Base-by-base conservation (phyloP, 1,284 basidiomycete genomes). In the Schizophyllum commune region DNA sequence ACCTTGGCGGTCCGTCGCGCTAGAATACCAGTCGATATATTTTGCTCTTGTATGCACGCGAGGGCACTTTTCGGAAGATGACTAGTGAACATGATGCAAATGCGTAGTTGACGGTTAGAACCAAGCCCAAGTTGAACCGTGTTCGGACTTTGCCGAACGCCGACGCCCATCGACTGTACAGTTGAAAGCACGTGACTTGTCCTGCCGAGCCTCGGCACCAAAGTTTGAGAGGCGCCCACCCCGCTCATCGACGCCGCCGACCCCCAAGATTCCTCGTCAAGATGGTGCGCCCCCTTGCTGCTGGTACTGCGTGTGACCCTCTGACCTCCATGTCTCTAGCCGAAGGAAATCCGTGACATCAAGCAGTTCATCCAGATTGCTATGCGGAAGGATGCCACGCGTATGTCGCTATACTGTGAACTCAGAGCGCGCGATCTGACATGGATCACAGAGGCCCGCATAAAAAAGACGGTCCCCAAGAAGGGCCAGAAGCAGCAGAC, bases 351-450 rank as follows among this genome's bases (percentile, higher is more conserved):
- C 80, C 85, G 85, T 72, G 96, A 99, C 80, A 98, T 99, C 84
- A 99, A 99, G 85, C 83, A 94, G 77, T 98, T 99, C 84, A 92
- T 99, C 77, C 91, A 94, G 82, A 94, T 96, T 75, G 91, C 96
- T 64, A 88, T 89, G 79, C 88, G 92, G 76, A 93, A 92, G 79
- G 89, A 91, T 80, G 88, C 91, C 61, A 83, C 82, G 61, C 89
- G 92, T 88, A 70, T 66, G 79, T 77, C 34, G 5, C 51, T 47
- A 13, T 34, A 6, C 13, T 60, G 55, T 27, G 54, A 53, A 27
- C 5, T 27, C 54, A 39, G 15, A 58, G 4, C 55, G 52, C 53
- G 33, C 32, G 32, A 52, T 22, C 22, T 53, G 21, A 32, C 47
- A 51, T 57, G 60, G 22, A 63, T 61, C 52, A 55, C 76, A 96